These are phyloP conservation scores for Debaryomyces maramus DNA, from an alignment of 805 yeast species.

Conservation along the genomic window DNA sequence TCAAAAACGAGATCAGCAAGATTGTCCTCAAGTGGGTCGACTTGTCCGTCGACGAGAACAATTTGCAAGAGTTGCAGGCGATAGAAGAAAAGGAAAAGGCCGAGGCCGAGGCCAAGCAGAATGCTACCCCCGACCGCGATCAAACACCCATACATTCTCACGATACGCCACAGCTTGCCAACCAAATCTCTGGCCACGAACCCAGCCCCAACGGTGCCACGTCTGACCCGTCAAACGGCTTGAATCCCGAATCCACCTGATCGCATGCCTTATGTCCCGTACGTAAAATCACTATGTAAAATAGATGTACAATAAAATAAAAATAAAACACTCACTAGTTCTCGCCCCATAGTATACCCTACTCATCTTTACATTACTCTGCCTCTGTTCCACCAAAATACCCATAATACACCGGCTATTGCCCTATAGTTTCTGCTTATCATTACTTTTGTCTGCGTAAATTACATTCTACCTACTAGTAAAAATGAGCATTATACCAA, in stretches of 20 bases:
- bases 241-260: background rate
- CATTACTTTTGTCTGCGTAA: background rate
- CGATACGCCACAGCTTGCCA: background rate
- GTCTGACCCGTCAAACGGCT: background rate
- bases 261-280: background rate
- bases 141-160: too few species aligned
- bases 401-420: background rate
- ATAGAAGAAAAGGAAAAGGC: slow-evolving; percentile 7
- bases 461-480: background rate
- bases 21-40: slow-evolving; percentile 22
- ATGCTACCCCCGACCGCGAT: too few species aligned
- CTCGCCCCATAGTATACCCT: too few species aligned
- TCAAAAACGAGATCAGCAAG: slow-evolving; percentile 18
- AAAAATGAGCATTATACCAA: slow-evolving; percentile 3
- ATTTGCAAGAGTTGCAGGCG: slow-evolving; percentile 11
- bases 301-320: background rate
- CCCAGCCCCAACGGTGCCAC: background rate
- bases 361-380: background rate
- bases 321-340: background rate
- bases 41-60: slow-evolving; percentile 16
- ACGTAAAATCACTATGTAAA: background rate
- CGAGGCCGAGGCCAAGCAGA: too few species aligned
- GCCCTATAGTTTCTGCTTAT: background rate
- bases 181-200: background rate
- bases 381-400: background rate